Evolutionary conservation across 139 green algal species (phyloP).

Genomic region (Chlorella sp.): DNA sequence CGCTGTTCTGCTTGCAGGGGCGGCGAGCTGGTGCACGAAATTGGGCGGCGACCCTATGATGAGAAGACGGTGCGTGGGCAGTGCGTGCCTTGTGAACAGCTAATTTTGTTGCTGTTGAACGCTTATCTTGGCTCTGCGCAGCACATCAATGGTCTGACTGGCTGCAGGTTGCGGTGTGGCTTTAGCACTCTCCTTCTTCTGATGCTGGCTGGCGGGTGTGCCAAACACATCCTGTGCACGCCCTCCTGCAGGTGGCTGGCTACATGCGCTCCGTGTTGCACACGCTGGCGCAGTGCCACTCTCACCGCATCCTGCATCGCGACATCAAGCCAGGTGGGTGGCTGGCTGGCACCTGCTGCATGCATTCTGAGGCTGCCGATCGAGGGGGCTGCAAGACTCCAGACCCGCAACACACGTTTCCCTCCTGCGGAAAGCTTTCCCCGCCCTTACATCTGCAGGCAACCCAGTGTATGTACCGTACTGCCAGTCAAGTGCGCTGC

Average conservation of each 20-base stretch:
- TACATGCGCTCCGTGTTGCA: conserved; percentile 61
- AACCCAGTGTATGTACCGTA: no score
- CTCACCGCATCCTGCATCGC: conserved; percentile 78
- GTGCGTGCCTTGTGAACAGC: no score
- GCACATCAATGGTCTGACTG: no score
- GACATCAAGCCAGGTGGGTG: conserved; percentile 77
- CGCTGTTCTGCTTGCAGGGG: conserved; percentile 45
- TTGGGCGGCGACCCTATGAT: conserved; percentile 78
- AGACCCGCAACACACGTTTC: no score
- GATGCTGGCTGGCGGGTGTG: no score
- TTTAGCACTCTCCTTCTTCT: no score
- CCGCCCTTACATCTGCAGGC: no score
- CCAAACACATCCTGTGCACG: neutral
- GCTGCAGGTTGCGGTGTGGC: no score
- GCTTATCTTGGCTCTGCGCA: no score
- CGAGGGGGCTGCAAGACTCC: no score
- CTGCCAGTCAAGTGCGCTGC: conserved; percentile 15
- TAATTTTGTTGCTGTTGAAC: neutral
- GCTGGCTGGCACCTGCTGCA: neutral
- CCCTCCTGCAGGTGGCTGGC: conserved; percentile 39
- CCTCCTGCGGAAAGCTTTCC: no score
- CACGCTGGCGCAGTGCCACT: conserved; percentile 62
- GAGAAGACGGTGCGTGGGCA: conserved; percentile 51
- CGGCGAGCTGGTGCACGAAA: conserved; percentile 82
- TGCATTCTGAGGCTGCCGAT: no score